Evolutionary conservation across 495 filamentous ascomycete genomes (phyloP), one percentile per base, ranked within the genome.

Genomic region (Tuber melanosporum): DNA sequence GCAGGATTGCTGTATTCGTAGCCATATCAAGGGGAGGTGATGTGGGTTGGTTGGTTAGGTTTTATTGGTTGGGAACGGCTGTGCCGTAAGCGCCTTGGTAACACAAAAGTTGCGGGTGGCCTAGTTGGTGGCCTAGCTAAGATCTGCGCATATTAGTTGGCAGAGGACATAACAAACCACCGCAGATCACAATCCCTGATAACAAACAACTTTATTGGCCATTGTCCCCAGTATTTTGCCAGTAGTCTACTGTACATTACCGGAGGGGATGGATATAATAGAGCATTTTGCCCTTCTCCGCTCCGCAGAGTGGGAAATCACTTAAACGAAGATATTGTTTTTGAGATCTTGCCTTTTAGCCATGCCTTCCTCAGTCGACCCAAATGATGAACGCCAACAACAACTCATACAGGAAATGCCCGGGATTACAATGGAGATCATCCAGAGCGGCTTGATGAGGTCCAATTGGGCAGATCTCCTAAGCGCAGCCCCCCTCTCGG

Each of bases 391-490:
- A 66, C 57, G 57, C 57, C 57, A 66, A 15, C 57, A 66, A 36
- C 57, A 66, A 32, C 57, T 66, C 26, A 17, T 66, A 66, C 57
- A 66, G 26, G 57, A 66, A 66, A 66, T 66, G 14, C 57, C 57
- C 1, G 57, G 14, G 57, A 66, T 66, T 36, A 66, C 57, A 36
- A 66, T 66, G 71, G 71, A 47, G 71, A 73, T 73, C 15, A 43
- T 73, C 43, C 43, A 47, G 46, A 73, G 71, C 43, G 57, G 57
- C 26, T 66, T 66, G 57, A 26, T 66, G 26, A 66, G 57, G 57
- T 66, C 57, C 14, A 73, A 73, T 44, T 73, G 71, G 71, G 71
- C 43, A 32, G 71, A 73, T 6, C 71, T 73, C 43, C 41, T 73
- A 9, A 45, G 32, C 9, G 71, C 71, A 19, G 71, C 71, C n/a